Percentiles rank a stretch among this genome's conserved stretches.
Evolutionary conservation across 176 grass and related monocot genomes (phyloP).

Genomic region (Oryza glumipatula): DNA sequence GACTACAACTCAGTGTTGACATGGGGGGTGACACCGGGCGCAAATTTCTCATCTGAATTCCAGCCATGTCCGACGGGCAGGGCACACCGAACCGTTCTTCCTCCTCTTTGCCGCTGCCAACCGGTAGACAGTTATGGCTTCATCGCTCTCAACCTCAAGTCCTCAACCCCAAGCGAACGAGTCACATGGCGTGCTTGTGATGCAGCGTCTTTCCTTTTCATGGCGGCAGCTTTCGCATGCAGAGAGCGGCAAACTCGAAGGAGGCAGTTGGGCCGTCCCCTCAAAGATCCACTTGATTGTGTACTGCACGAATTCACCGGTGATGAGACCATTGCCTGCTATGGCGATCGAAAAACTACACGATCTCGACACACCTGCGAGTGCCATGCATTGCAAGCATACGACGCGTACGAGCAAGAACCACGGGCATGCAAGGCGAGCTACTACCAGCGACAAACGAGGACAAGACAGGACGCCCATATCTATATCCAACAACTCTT

Average conservation of each 20-base stretch:
- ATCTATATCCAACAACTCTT: conserved; percentile 1
- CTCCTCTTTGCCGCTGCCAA: background rate
- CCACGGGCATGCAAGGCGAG: background rate
- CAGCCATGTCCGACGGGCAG: conserved; percentile 1
- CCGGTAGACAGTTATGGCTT: background rate
- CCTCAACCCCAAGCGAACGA: background rate
- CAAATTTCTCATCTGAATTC: background rate
- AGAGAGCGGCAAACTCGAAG: background rate
- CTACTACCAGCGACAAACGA: background rate
- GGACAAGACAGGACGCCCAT: background rate
- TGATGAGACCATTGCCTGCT: background rate
- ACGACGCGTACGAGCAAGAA: conserved; percentile 1
- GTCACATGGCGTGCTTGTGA: too few species aligned
- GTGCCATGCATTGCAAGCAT: background rate
- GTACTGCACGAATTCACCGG: background rate
- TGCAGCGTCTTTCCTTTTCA: background rate
- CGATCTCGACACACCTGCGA: background rate
- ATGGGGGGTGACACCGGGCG: background rate
- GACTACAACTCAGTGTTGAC: background rate
- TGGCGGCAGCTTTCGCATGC: background rate
- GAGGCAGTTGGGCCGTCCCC: background rate
- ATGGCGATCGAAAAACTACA: background rate
- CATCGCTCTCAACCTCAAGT: background rate
- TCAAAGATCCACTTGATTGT: background rate
- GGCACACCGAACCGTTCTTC: background rate